These are phyloP conservation scores for Fragaria nilgerrensis DNA, from an alignment of 306 rosid genomes.

Conservation along the genomic window DNA sequence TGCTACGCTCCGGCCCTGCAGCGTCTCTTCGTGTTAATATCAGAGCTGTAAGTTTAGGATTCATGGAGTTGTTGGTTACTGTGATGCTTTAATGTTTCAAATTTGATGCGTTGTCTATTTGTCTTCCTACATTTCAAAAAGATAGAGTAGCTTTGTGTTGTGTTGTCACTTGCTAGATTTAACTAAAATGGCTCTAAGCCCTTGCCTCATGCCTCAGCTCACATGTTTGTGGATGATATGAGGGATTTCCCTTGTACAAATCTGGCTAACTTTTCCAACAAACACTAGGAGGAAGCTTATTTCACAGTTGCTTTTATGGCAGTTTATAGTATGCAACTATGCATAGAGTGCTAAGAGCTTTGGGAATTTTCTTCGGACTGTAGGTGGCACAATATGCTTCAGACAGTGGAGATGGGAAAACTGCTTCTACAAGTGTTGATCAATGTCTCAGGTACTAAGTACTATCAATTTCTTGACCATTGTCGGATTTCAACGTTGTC, in stretches of 20 bases:
- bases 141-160: background rate
- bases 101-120: slow-evolving; percentile 3
- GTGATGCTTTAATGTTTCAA: background rate
- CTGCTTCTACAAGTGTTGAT: slow-evolving; percentile 60
- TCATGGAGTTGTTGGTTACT: slow-evolving; percentile 10
- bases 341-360: slow-evolving; percentile 19
- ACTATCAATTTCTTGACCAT: slow-evolving; percentile 14
- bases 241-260: background rate
- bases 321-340: background rate
- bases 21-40: slow-evolving; percentile 81
- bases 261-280: background rate
- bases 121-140: background rate
- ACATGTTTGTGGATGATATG: background rate
- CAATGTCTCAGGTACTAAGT: slow-evolving; percentile 93
- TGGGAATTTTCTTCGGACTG: slow-evolving; percentile 23
- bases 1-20: slow-evolving; percentile 88
- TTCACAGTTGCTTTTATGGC: slow-evolving; percentile 1
- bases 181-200: slow-evolving; percentile 14
- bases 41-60: slow-evolving; percentile 62
- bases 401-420: slow-evolving; percentile 68
- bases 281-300: background rate
- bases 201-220: background rate
- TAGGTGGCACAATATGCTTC: slow-evolving; percentile 92
- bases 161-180: background rate
- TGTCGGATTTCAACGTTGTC: background rate